A percentile compares a stretch with the other conserved stretches of the same genome.
These are phyloP conservation scores for Nigrospora sphaerica DNA, from an alignment of 2,329 filamentous ascomycete genomes.

Conservation along the genomic window DNA sequence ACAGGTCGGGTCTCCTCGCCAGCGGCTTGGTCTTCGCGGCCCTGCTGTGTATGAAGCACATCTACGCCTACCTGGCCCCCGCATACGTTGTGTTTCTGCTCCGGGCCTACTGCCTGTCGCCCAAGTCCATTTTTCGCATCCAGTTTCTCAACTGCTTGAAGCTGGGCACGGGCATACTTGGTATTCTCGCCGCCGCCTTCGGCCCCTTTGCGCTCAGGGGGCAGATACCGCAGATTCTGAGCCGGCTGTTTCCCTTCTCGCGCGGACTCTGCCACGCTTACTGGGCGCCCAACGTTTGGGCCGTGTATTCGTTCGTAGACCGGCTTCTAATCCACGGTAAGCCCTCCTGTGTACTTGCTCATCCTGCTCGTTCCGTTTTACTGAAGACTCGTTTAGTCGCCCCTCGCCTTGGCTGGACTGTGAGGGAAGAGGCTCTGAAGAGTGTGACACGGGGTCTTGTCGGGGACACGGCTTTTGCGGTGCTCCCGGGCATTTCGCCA, in stretches of 20 bases:
- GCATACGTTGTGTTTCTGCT: slow-evolving; percentile 93
- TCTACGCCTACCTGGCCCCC: slow-evolving; percentile 91
- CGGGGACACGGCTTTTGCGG: slow-evolving; percentile 88
- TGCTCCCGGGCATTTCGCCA: slow-evolving; percentile 80
- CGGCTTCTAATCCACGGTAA: slow-evolving; percentile 73
- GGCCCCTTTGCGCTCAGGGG: slow-evolving; percentile 78
- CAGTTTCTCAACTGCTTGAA: slow-evolving; percentile 76
- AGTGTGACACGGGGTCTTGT: slow-evolving; percentile 92
- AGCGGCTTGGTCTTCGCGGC: slow-evolving; percentile 80
- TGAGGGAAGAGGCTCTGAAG: slow-evolving; percentile 68
- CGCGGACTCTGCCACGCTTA: slow-evolving; percentile 94
- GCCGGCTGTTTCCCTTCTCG: slow-evolving; percentile 87
- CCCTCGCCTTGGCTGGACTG: slow-evolving; percentile 66
- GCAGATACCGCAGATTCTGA: slow-evolving; percentile 78
- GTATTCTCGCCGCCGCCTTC: slow-evolving; percentile 74
- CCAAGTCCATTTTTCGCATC: slow-evolving; percentile 68
- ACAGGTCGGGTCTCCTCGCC: slow-evolving; percentile 64
- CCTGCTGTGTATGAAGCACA: slow-evolving; percentile 92
- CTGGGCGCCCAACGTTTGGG: slow-evolving; percentile 97
- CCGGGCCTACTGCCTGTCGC: slow-evolving; percentile 79
- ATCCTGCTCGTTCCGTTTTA: neutral
- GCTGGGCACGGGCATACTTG: slow-evolving; percentile 64
- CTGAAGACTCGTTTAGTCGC: slow-evolving; percentile 49
- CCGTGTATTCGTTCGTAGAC: slow-evolving; percentile 88
- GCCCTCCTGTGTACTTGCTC: slow-evolving; percentile 18